phyloP scores from a whole-genome alignment of 2,329 filamentous ascomycete species.

The Cylindrodendrum hubeiense region DNA sequence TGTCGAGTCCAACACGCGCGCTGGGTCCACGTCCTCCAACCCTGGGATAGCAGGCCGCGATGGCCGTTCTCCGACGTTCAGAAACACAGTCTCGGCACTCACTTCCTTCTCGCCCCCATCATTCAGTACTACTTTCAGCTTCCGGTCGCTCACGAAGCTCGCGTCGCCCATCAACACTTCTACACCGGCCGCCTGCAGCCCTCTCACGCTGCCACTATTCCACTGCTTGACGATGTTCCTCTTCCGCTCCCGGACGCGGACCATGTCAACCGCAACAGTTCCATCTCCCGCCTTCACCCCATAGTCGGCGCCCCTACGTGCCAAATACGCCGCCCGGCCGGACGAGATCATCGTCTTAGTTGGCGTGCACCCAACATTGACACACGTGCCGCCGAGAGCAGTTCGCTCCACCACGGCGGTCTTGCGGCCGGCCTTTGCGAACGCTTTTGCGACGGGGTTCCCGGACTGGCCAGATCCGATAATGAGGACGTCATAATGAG shows the following conservation, averaged over 20 bases:
- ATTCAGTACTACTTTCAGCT: conserved; percentile 49
- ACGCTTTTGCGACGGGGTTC: conserved; percentile 61
- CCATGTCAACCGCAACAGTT: conserved; percentile 58
- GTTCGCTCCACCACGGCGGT: conserved; percentile 61
- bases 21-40: conserved; percentile 50
- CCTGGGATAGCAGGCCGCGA: conserved; percentile 53
- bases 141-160: conserved; percentile 56
- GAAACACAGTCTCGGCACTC: conserved; percentile 56
- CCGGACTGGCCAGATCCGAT: conserved; percentile 67
- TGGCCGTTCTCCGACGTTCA: conserved; percentile 61
- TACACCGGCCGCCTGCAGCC: conserved; percentile 55
- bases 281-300: conserved; percentile 53
- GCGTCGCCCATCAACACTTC: conserved; percentile 60
- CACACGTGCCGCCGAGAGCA: conserved; percentile 65
- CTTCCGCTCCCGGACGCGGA: conserved; percentile 63
- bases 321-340: conserved; percentile 61
- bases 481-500: conserved; percentile 52
- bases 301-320: conserved; percentile 57
- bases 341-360: conserved; percentile 70
- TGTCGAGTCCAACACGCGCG: conserved; percentile 59
- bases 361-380: conserved; percentile 68
- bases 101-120: conserved; percentile 50
- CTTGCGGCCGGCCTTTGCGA: conserved; percentile 58
- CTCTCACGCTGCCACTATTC: conserved; percentile 59
- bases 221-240: conserved; percentile 65